These are phyloP conservation scores for Crithidia thermophila DNA, from an alignment of 208 protist species.

Conservation along the genomic window DNA sequence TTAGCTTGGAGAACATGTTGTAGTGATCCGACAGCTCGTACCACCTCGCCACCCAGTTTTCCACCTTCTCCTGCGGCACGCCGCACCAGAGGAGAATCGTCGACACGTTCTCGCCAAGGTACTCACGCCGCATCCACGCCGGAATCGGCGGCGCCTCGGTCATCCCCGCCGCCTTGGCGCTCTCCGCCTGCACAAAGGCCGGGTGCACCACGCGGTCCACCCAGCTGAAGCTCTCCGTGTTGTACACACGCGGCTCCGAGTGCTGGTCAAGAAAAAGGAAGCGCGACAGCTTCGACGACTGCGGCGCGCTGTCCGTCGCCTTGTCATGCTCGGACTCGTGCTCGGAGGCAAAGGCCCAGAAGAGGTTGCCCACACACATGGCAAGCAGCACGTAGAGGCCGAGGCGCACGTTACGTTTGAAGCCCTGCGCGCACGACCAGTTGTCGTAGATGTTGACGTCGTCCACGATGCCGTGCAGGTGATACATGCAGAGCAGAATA, in stretches of 20 bases:
- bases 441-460: slow-evolving; percentile 88
- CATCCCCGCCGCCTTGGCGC: slow-evolving; percentile 34
- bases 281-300: slow-evolving; percentile 41
- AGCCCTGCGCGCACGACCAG: slow-evolving; percentile 76
- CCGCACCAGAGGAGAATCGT: slow-evolving; percentile 53
- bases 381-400: slow-evolving; percentile 66
- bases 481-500: slow-evolving; percentile 57
- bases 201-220: slow-evolving; percentile 79
- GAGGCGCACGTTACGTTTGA: slow-evolving; percentile 70
- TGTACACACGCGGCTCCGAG: slow-evolving; percentile 28
- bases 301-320: slow-evolving; percentile 33
- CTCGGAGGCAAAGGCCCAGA: slow-evolving; percentile 76
- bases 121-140: slow-evolving; percentile 90
- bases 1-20: slow-evolving; percentile 79
- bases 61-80: slow-evolving; percentile 48
- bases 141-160: slow-evolving; percentile 60
- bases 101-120: slow-evolving; percentile 75
- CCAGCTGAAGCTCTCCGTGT: slow-evolving; percentile 62
- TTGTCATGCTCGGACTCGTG: slow-evolving; percentile 69
- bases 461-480: slow-evolving; percentile 76
- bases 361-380: slow-evolving; percentile 78
- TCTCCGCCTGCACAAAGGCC: slow-evolving; percentile 67
- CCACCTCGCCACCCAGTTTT: slow-evolving; percentile 49
- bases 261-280: slow-evolving; percentile 64
- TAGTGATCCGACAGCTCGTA: slow-evolving; percentile 81